Percentiles rank a stretch among this genome's conserved stretches.
Evolutionary conservation across 2,329 filamentous ascomycete species (phyloP).

Genomic region (Truncatella angustata): DNA sequence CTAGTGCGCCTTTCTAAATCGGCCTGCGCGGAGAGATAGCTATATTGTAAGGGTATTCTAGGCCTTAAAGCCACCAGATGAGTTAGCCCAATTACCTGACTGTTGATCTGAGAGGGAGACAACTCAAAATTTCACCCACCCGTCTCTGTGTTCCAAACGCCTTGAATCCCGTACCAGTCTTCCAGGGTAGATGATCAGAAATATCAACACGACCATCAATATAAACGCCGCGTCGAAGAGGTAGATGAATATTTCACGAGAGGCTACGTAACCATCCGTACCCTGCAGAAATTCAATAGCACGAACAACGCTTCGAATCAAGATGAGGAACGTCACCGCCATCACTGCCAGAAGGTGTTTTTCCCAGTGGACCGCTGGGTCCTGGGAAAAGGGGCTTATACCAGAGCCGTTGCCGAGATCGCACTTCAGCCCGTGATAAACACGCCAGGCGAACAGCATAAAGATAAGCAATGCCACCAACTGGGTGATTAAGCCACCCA

Average conservation of each 20-base stretch:
- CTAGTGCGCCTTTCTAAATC: too few relatives aligned
- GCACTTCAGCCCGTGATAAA: background rate
- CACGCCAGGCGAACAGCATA: background rate
- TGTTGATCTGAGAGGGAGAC: too few relatives aligned
- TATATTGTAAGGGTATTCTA: too few relatives aligned
- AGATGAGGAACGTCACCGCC: background rate
- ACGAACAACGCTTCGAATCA: background rate
- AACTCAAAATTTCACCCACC: too few relatives aligned
- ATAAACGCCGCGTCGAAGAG: background rate
- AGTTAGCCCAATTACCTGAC: too few relatives aligned
- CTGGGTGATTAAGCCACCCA: background rate
- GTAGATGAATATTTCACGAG: background rate
- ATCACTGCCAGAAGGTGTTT: background rate
- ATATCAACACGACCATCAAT: background rate
- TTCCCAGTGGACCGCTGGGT: background rate
- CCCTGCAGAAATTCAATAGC: background rate
- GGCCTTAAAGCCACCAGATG: too few relatives aligned
- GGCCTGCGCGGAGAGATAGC: too few relatives aligned
- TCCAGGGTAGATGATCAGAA: background rate
- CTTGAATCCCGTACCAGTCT: background rate
- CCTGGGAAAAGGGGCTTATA: too few relatives aligned
- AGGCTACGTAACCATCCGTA: background rate
- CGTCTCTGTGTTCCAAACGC: too few relatives aligned
- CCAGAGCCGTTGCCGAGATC: background rate
- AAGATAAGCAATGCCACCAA: background rate